Evolutionary conservation across 176 grass and related monocot genomes (phyloP).

Genomic region (Otatea glauca): DNA sequence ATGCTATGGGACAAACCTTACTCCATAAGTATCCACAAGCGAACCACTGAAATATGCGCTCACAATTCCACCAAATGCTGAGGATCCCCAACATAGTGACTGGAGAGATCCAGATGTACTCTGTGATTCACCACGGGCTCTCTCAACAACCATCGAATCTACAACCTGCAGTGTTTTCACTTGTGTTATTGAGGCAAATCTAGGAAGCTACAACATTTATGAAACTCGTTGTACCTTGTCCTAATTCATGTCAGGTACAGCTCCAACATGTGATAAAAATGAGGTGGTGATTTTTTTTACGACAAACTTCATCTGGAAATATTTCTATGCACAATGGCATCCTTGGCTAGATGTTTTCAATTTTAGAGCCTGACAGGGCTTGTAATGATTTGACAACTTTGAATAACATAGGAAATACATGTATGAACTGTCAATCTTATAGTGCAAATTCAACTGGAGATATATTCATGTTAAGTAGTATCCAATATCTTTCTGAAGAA

Average conservation of each 20-base stretch:
- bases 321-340: conserved; percentile 26
- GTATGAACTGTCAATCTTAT: conserved; percentile 1
- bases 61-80: conserved; percentile 95
- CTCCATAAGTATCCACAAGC: conserved; percentile 86
- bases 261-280: conserved; percentile 16
- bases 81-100: conserved; percentile 98
- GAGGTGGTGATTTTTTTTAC: neutral
- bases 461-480: conserved; percentile 18
- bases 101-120: conserved; percentile 98
- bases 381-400: conserved; percentile 4
- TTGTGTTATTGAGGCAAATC: conserved; percentile 39
- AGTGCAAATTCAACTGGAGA: conserved; percentile 30
- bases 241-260: neutral
- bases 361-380: neutral
- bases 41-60: conserved; percentile 99
- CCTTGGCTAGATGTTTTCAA: conserved; percentile 5
- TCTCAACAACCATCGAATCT: conserved; percentile 99
- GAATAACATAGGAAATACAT: conserved; percentile 26
- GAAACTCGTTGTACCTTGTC: neutral
- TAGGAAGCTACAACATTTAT: conserved; percentile 35
- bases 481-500: neutral
- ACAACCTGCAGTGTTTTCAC: conserved; percentile 72
- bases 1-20: conserved; percentile 70
- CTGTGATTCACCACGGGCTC: conserved; percentile 96
- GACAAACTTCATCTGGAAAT: neutral